These are phyloP conservation scores for Saccharomycopsis schoenii DNA, from an alignment of 805 yeast species.

Conservation along the genomic window DNA sequence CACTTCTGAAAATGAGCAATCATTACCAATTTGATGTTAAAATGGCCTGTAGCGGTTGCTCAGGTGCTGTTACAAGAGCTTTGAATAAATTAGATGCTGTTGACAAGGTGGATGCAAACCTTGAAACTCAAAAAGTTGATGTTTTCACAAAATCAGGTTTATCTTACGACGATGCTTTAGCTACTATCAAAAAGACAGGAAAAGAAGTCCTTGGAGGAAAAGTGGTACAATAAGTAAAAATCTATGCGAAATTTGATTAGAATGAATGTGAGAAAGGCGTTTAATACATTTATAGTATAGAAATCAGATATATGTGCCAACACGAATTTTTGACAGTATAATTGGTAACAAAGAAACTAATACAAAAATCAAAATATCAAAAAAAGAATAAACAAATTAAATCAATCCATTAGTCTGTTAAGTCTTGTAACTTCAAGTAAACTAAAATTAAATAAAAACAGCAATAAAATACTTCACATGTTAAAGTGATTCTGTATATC, in stretches of 20 bases:
- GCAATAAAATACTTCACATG: not conserved
- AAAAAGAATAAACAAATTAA: not conserved
- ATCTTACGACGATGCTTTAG: slow-evolving; percentile 69
- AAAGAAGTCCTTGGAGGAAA: slow-evolving; percentile 67
- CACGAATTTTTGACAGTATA: too few species aligned
- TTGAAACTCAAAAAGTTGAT: slow-evolving; percentile 74
- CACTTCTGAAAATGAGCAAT: slow-evolving; percentile 15
- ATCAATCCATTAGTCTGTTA: not conserved
- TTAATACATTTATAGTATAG: too few species aligned
- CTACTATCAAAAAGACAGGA: slow-evolving; percentile 82
- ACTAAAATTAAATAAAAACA: not conserved
- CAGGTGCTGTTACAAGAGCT: slow-evolving; percentile 75
- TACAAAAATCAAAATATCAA: not conserved
- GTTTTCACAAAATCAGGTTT: slow-evolving; percentile 46
- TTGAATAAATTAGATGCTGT: slow-evolving; percentile 67
- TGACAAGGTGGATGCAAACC: slow-evolving; percentile 57
- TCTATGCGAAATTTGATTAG: too few species aligned
- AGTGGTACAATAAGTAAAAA: not conserved
- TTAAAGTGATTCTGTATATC: not conserved
- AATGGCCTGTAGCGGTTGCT: slow-evolving; percentile 85
- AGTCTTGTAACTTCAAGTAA: too few species aligned
- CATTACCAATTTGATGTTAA: slow-evolving; percentile 73
- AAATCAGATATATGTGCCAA: too few species aligned
- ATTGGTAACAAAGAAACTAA: not conserved
- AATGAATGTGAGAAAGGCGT: too few species aligned